Evolutionary conservation across 495 filamentous ascomycete species (phyloP), one percentile per base, ranked within the genome.

Genomic region (Podospora pseudocomata): DNA sequence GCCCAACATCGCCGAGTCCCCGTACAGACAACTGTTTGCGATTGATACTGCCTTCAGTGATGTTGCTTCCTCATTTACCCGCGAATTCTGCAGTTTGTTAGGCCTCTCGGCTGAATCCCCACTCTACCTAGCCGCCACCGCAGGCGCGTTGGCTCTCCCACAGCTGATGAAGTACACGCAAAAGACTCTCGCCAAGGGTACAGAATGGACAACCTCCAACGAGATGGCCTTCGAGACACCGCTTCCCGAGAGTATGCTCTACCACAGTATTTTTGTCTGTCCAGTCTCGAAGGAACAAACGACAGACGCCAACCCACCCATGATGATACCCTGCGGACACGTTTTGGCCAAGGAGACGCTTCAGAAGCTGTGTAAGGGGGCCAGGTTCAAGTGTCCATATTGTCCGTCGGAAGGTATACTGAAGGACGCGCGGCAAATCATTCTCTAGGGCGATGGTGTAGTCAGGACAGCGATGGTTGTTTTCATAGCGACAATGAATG

Each of bases 271-370:
- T 74, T 98, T 99, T 74, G 95, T 99, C 34, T 99, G 95, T 74
- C 95, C 95, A 4, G 96, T 99, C 15, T 91, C 88, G 70, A 97
- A 97, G 79, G 96, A 96, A 71, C 95, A 99, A 77, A 92, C 91
- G 0, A 98, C 94, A 0, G 95, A 97, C 72, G 76, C 82, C 19
- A 99, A 98, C 76, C 94, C 95, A 19, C 95, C 95, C 1, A 95
- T 97, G 90, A 96, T 97, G 88, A 90, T 99, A 78, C 93, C 93
- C 3, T 99, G 95, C 73, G 95, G 95, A 6, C 95, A 99, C 77
- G 94, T 98, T 32, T 88, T 99, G 65, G 91, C 92, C 19, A 85
- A 89, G 65, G 94, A 97, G 78, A 91, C 88, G 5, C 79, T 99
- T 60, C 85, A 87, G 67, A 85, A 86, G 65, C 77, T 97, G 53